Percentiles rank a stretch among this genome's conserved stretches.
These are phyloP conservation scores for Yamagishiella unicocca DNA, from an alignment of 139 green algal species.

Conservation along the genomic window DNA sequence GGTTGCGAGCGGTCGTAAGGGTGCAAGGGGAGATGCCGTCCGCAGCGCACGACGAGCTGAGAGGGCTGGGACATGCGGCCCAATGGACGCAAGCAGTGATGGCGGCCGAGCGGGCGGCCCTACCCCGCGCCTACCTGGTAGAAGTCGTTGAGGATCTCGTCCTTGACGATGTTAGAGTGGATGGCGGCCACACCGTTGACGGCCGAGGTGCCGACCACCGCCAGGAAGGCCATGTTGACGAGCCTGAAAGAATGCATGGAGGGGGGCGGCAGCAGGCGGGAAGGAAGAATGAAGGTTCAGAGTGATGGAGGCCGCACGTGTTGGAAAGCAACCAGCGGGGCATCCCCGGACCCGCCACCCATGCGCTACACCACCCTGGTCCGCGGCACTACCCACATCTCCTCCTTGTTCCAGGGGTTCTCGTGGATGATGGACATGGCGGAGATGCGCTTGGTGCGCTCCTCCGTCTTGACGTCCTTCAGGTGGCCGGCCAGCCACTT, in stretches of 20 bases:
- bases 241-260: conserved; percentile 67
- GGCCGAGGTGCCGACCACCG: conserved; percentile 84
- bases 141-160: conserved; percentile 89
- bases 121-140: conserved; percentile 63
- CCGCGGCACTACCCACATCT: conserved; percentile 74
- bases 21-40: not conserved
- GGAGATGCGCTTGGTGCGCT: conserved; percentile 67
- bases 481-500: conserved; percentile 69
- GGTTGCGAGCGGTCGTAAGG: too few species aligned
- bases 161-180: conserved; percentile 93
- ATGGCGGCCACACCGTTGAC: conserved; percentile 98
- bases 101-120: too few species aligned
- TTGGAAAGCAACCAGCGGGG: too few species aligned
- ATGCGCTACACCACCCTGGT: too few species aligned
- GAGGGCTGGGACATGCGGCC: too few species aligned
- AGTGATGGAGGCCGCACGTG: too few species aligned
- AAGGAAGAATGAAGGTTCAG: not conserved
- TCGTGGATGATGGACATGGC: conserved; percentile 87
- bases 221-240: conserved; percentile 97
- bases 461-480: conserved; percentile 44
- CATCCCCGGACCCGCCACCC: too few species aligned
- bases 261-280: not conserved
- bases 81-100: too few species aligned
- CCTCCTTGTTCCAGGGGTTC: conserved; percentile 90
- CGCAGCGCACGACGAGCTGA: too few species aligned